Conservation (phyloP, 805 yeast species). For the Lipomyces japonicus region DNA sequence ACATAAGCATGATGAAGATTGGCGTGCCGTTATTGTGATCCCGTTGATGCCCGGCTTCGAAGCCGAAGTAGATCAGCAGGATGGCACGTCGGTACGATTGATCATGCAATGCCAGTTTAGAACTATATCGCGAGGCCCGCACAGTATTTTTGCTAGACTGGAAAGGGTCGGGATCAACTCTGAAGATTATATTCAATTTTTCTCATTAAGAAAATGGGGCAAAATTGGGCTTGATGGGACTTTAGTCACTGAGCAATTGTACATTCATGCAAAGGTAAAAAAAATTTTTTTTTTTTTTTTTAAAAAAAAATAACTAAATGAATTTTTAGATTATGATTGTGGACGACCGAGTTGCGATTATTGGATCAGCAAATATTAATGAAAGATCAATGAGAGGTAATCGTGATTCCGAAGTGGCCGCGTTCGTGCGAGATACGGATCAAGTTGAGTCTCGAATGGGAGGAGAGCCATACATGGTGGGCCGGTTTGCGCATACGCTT, state of each 20-base stretch:
- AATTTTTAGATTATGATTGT: slow-evolving; percentile 55
- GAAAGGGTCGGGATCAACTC: slow-evolving; percentile 78
- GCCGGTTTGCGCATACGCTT: slow-evolving; percentile 81
- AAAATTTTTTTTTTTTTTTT: neutral
- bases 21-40: slow-evolving; percentile 89
- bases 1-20: slow-evolving; percentile 63
- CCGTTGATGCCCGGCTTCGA: slow-evolving; percentile 98
- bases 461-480: slow-evolving; percentile 76
- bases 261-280: slow-evolving; percentile 80
- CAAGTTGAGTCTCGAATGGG: slow-evolving; percentile 69
- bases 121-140: slow-evolving; percentile 85
- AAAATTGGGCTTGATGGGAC: slow-evolving; percentile 71
- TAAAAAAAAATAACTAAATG: neutral
- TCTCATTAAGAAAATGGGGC: slow-evolving; percentile 93
- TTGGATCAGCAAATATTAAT: slow-evolving; percentile 96
- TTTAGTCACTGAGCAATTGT: slow-evolving; percentile 83
- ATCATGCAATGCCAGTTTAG: slow-evolving; percentile 95
- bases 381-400: slow-evolving; percentile 94
- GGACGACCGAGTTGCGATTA: slow-evolving; percentile 88
- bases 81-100: slow-evolving; percentile 90
- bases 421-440: slow-evolving; percentile 78
- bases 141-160: slow-evolving; percentile 81
- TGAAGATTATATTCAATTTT: slow-evolving; percentile 85
- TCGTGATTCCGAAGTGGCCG: slow-evolving; percentile 93
- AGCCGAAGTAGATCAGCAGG: slow-evolving; percentile 86